Base-by-base conservation (phyloP, 176 grass and related monocot species). In the Melocanna baccifera region DNA sequence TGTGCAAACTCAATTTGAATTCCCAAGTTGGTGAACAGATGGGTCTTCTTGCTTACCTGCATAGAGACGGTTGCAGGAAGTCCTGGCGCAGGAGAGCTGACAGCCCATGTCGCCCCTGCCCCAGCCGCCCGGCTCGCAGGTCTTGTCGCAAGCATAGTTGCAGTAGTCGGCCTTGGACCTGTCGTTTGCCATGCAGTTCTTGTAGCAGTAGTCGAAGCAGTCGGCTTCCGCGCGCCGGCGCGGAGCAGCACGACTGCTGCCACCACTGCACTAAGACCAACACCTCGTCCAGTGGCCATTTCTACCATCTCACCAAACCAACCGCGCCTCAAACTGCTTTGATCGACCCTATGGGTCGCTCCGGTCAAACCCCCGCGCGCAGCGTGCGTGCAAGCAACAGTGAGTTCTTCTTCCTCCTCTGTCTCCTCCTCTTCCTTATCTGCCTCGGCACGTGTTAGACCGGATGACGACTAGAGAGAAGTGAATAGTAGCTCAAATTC, bases 121-220 rank as follows among this genome's bases (percentile, higher is more conserved):
- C n/a, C n/a, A 43, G 32, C 30, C 19, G 73, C 50, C 79, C 47
- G 84, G 79, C 16, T 22, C 22, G 80, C 89, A 90, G n/a, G 84
- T 90, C 80, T 90, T 86, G 89, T 83, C 89, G 51, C 89, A 90
- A 80, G 89, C 89, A 68, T 86, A 90, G 84, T 65, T 83, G 89
- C 89, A 90, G 84, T 90, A 87, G 59, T 84, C 84, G 14, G 51
- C 20, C 89, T 87, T 87, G 69, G 62, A 52, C 62, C 20, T 83
- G 84, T 87, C 80, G 12, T 79, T 90, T 75, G 58, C 19, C 30
- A 90, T 43, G 84, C 89, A 90, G 67, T 90, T 45, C 68, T 83
- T 87, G 84, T 42, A 90, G 84, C 89, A 90, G 84, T 73, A 90
- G 61, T 59, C 51, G 75, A 79, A 90, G 80, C 89, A 90, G 59